phyloP scores from a whole-genome alignment of 164 flowering plant genomes.

The Buxus sempervirens region DNA sequence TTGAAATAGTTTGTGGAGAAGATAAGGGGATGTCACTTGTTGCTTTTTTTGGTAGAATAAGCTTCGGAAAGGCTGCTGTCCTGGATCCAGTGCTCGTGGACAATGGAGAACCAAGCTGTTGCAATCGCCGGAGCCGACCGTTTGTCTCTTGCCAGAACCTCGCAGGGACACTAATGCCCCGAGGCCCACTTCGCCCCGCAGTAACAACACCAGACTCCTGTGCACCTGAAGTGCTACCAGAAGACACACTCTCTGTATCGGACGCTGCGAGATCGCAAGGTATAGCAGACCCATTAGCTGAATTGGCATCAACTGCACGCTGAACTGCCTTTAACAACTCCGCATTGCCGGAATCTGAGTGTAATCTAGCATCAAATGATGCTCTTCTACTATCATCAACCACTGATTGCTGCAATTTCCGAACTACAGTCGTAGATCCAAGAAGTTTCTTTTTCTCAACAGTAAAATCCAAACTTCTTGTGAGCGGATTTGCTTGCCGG shows the following conservation, averaged over 20 bases:
- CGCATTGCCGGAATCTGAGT: slow-evolving; percentile 43
- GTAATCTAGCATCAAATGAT: slow-evolving; percentile 60
- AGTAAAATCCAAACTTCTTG: slow-evolving; percentile 65
- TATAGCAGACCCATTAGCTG: slow-evolving; percentile 38
- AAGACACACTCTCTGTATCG: slow-evolving; percentile 92
- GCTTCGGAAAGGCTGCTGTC: slow-evolving; percentile 14
- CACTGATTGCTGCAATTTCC: slow-evolving; percentile 43
- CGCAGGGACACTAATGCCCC: slow-evolving; percentile 44
- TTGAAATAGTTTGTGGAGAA: background rate
- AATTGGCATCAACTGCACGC: slow-evolving; percentile 36
- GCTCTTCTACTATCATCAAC: slow-evolving; percentile 50
- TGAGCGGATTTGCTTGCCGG: slow-evolving; percentile 37
- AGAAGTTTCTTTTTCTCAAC: slow-evolving; percentile 29
- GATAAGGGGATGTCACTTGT: background rate
- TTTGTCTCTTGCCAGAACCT: slow-evolving; percentile 43
- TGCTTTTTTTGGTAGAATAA: slow-evolving; percentile 5
- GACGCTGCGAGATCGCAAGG: slow-evolving; percentile 70
- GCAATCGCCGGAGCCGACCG: slow-evolving; percentile 26
- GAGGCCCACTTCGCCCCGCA: slow-evolving; percentile 31
- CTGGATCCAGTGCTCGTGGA: slow-evolving; percentile 24
- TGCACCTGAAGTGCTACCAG: slow-evolving; percentile 83
- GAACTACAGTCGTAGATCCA: slow-evolving; percentile 45
- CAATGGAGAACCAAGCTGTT: slow-evolving; percentile 40
- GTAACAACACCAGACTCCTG: slow-evolving; percentile 39
- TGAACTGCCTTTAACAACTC: slow-evolving; percentile 29